Evolutionary conservation across 2,329 filamentous ascomycete species (phyloP).

Genomic region (Moelleriella libera): DNA sequence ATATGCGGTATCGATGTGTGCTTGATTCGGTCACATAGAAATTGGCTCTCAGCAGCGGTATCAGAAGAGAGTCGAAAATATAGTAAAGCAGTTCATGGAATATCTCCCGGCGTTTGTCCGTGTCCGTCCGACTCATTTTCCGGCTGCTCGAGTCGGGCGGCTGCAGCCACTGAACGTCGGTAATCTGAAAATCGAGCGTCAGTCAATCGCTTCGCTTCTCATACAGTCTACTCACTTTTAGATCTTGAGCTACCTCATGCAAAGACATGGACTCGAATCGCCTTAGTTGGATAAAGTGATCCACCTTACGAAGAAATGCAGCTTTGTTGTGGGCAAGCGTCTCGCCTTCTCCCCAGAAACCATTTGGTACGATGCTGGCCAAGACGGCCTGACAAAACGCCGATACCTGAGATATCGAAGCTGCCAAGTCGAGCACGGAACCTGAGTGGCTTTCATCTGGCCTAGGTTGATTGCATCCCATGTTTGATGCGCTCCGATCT

Average conservation of each 20-base stretch:
- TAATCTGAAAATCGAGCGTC: conserved; percentile 37
- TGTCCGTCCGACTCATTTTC: conserved; percentile 58
- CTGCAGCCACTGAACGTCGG: conserved; percentile 58
- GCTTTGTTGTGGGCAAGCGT: conserved; percentile 43
- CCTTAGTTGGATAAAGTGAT: conserved; percentile 62
- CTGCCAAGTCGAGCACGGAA: conserved; percentile 53
- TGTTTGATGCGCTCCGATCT: not conserved
- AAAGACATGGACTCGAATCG: conserved; percentile 71
- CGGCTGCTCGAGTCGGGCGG: conserved; percentile 29
- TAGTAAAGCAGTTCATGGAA: conserved; percentile 84
- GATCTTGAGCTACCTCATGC: conserved; percentile 59
- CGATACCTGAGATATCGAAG: conserved; percentile 55
- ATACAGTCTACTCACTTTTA: conserved; percentile 45
- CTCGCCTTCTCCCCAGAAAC: conserved; percentile 55
- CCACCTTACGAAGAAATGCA: conserved; percentile 51
- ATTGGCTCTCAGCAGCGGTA: conserved; percentile 73
- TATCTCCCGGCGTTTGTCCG: conserved; percentile 62
- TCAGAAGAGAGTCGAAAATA: conserved; percentile 78
- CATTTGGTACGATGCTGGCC: conserved; percentile 55
- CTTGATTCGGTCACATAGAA: conserved; percentile 94
- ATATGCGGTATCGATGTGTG: conserved; percentile 63
- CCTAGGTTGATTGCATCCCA: no score
- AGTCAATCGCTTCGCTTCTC: not conserved
- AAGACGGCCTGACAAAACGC: conserved; percentile 75
- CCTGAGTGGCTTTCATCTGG: not conserved